These are phyloP conservation scores for Botrytis pseudocinerea DNA, from an alignment of 2,329 filamentous ascomycete genomes.

Conservation along the genomic window DNA sequence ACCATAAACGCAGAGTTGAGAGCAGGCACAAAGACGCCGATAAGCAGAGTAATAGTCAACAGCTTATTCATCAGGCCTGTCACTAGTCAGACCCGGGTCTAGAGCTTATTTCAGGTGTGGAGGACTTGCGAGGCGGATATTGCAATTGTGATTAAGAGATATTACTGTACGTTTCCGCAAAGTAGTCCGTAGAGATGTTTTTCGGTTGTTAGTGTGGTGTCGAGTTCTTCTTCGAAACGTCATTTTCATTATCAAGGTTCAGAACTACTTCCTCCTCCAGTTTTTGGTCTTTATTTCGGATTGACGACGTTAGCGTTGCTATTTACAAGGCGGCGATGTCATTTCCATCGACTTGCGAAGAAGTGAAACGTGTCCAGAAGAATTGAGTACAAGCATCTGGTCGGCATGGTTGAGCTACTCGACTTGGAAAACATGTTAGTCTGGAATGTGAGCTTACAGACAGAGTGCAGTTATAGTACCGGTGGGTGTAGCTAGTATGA, in stretches of 20 bases:
- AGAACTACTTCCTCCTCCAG: neutral
- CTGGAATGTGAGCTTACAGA: too few species aligned
- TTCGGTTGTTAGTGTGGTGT: neutral
- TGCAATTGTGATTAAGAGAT: neutral
- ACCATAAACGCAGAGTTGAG: neutral
- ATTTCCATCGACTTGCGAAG: too few species aligned
- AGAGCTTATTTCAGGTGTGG: neutral
- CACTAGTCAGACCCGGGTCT: rapidly evolving
- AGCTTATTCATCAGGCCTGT: neutral
- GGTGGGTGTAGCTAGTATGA: neutral
- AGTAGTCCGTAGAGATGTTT: neutral
- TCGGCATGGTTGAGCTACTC: too few species aligned
- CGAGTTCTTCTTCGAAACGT: neutral
- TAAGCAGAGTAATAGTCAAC: neutral
- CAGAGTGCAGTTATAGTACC: too few species aligned
- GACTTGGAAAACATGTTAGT: too few species aligned
- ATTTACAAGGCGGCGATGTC: neutral
- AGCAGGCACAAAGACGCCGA: neutral
- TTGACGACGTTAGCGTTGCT: neutral
- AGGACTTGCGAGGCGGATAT: neutral
- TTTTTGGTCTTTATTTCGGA: neutral
- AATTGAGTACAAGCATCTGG: too few species aligned
- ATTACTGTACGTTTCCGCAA: neutral
- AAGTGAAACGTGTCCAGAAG: too few species aligned
- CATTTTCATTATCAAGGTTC: neutral